A percentile compares a stretch with the other conserved stretches of the same genome.
Conservation (phyloP, 176 grass and related monocot species). For the Eragrostis curvula region DNA sequence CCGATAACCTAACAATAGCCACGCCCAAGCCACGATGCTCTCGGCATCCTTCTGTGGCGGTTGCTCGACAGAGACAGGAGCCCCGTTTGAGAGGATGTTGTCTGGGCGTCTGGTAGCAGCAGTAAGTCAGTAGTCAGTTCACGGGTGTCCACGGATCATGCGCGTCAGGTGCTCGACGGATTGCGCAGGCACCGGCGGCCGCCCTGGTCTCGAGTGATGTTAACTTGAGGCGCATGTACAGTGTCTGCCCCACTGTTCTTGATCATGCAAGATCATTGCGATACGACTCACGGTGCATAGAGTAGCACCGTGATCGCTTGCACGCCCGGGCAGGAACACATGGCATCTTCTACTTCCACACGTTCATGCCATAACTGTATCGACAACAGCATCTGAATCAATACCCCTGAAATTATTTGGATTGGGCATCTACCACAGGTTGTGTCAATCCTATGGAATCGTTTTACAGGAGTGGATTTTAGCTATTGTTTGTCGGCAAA, state of each 20-base stretch:
- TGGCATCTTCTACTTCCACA: neutral
- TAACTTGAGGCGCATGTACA: neutral
- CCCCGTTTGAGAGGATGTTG: neutral
- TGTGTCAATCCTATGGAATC: neutral
- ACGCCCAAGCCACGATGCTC: too few relatives aligned
- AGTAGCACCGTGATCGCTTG: neutral
- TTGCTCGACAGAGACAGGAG: too few relatives aligned
- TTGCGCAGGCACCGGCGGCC: conserved; percentile 1
- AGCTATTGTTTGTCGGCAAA: neutral
- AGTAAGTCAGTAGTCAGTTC: neutral
- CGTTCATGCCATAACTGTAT: neutral
- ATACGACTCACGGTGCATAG: neutral
- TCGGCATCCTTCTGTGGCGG: too few relatives aligned
- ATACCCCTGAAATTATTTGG: neutral
- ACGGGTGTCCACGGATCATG: neutral
- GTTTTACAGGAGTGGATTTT: neutral
- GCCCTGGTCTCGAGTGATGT: neutral
- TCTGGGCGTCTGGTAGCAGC: neutral
- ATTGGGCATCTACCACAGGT: neutral
- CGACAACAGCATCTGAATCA: neutral
- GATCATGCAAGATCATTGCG: conserved; percentile 26
- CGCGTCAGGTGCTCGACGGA: conserved; percentile 43
- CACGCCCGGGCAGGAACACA: neutral
- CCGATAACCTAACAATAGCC: too few relatives aligned
- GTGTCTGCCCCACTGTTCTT: conserved; percentile 23